Evolutionary conservation across 768 basidiomycete species (phyloP).

Genomic region (Exidia glandulosa): DNA sequence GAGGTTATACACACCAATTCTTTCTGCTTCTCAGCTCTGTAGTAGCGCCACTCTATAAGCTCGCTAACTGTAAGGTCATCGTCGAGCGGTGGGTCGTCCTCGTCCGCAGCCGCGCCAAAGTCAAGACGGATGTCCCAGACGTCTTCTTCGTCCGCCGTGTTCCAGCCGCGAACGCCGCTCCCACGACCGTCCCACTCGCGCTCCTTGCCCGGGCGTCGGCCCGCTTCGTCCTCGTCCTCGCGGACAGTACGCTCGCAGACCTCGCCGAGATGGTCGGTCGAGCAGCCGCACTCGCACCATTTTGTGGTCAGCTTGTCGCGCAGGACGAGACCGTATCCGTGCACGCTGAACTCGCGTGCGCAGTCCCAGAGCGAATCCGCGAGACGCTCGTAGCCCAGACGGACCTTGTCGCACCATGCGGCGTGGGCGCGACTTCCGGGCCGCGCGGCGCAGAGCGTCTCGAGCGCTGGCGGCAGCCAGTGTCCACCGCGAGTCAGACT

Average conservation of each 20-base stretch:
- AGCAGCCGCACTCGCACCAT: constrained; percentile 77
- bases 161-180: constrained; percentile 62
- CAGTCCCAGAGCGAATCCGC: constrained; percentile 59
- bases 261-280: constrained; percentile 66
- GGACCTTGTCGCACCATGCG: constrained; percentile 49
- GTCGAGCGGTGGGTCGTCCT: constrained; percentile 9
- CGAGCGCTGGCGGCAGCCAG: constrained; percentile 34
- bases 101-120: constrained; percentile 29
- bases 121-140: constrained; percentile 65
- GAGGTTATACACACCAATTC: constrained; percentile 38
- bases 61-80: constrained; percentile 62
- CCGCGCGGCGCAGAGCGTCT: constrained; percentile 7
- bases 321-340: constrained; percentile 58
- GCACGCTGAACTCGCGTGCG: constrained; percentile 59
- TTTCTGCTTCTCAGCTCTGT: constrained; percentile 61
- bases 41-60: constrained; percentile 63
- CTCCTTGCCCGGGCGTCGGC: constrained; percentile 51
- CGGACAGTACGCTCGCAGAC: constrained; percentile 65
- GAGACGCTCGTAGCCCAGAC: constrained; percentile 52
- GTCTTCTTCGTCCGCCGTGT: constrained; percentile 65
- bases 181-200: constrained; percentile 69
- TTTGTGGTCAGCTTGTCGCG: constrained; percentile 62
- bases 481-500: constrained; percentile 38
- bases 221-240: constrained; percentile 54
- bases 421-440: constrained; percentile 18